Evolutionary conservation across 2,329 filamentous ascomycete species (phyloP).

Genomic region (Chrysoporthe cubensis): DNA sequence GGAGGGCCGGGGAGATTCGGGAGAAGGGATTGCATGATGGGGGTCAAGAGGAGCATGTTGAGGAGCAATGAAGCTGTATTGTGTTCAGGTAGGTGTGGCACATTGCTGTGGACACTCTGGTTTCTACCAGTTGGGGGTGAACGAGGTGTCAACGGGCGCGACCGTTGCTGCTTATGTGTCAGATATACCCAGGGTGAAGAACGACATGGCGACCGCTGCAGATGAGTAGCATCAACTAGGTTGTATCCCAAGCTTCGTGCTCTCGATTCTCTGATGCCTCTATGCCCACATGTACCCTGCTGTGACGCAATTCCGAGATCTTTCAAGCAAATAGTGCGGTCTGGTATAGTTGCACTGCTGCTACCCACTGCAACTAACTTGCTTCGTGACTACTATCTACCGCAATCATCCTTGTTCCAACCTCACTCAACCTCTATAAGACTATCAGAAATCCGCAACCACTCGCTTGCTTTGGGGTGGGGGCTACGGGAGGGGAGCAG

Average conservation of each 20-base stretch:
- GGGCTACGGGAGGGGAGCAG: no score
- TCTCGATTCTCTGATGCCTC: neutral
- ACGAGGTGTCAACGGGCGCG: neutral
- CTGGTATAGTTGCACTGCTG: neutral
- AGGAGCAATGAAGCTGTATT: slow-evolving; percentile 2
- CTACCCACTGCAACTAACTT: no score
- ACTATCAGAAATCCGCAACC: neutral
- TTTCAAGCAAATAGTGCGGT: neutral
- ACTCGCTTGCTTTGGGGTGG: no score
- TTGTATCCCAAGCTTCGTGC: neutral
- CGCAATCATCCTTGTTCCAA: neutral
- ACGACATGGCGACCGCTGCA: neutral
- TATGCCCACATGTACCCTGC: neutral
- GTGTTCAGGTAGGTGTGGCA: neutral
- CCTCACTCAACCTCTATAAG: no score
- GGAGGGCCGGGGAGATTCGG: slow-evolving; percentile 58
- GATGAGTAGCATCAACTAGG: neutral
- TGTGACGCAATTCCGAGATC: neutral
- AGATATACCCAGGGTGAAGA: neutral
- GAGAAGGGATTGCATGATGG: slow-evolving; percentile 46
- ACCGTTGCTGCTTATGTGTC: neutral
- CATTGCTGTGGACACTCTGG: neutral
- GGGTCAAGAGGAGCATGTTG: slow-evolving; percentile 16
- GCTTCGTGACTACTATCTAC: no score
- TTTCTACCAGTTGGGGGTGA: neutral